Evolutionary conservation across 139 green algal genomes (phyloP).

Genomic region (Volvox africanus): DNA sequence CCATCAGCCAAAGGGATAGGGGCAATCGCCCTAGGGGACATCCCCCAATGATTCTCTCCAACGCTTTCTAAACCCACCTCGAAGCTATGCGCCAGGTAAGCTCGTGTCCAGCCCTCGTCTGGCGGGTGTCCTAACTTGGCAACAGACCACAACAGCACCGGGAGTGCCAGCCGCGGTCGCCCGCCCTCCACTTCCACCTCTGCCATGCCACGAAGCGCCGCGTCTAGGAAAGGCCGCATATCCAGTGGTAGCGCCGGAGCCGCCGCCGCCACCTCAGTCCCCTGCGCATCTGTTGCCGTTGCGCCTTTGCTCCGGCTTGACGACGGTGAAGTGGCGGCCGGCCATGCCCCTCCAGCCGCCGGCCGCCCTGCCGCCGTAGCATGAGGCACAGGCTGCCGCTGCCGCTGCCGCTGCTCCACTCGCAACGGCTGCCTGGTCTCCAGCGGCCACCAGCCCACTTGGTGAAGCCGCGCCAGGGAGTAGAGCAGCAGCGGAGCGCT

Average conservation of each 20-base stretch:
- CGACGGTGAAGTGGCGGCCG: too few relatives aligned
- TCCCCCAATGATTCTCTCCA: background rate
- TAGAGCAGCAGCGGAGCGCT: conserved; percentile 30
- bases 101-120: background rate
- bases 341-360: too few relatives aligned
- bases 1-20: too few relatives aligned
- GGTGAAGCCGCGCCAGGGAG: background rate
- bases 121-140: background rate
- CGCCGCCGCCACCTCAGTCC: too few relatives aligned
- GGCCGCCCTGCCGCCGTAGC: too few relatives aligned
- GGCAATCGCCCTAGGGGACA: background rate
- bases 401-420: background rate
- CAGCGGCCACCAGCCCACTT: background rate
- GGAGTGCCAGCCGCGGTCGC: background rate
- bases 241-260: too few relatives aligned
- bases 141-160: conserved; percentile 32
- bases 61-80: background rate
- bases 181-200: background rate
- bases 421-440: background rate
- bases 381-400: background rate
- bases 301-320: too few relatives aligned
- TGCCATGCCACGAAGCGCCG: background rate
- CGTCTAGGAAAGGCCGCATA: background rate
- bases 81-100: conserved; percentile 16
- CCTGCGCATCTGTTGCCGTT: background rate